Conservation (phyloP, 148 eudicot species). For the Cornus kousa region DNA sequence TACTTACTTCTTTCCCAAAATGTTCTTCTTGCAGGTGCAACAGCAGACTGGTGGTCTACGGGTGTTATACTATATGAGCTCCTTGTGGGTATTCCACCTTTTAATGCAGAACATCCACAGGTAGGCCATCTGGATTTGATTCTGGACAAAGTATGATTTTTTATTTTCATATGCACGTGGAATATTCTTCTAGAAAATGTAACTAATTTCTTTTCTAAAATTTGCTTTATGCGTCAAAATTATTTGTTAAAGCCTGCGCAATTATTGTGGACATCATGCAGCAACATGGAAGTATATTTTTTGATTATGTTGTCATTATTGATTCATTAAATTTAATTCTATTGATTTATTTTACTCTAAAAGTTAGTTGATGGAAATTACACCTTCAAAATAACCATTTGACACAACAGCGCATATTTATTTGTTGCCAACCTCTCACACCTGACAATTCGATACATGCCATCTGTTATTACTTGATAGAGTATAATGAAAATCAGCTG, state of each 20-base stretch:
- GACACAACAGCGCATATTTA: not conserved
- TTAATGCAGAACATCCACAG: conserved; percentile 95
- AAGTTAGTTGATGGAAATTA: not conserved
- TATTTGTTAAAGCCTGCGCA: not conserved
- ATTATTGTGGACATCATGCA: not conserved
- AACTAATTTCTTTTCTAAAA: not conserved
- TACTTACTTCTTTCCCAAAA: not conserved
- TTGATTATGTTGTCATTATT: not conserved
- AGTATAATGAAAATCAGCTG: not conserved
- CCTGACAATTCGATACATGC: too few species aligned
- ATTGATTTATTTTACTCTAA: not conserved
- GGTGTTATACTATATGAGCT: conserved; percentile 97
- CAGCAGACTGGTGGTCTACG: conserved; percentile 99
- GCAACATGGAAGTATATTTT: conserved; percentile 1
- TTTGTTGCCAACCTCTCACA: not conserved
- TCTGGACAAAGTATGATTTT: not conserved
- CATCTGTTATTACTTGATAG: not conserved
- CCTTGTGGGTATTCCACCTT: conserved; percentile 94
- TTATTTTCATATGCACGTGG: conserved; percentile 3
- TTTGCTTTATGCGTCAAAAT: not conserved
- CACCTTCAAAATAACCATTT: not conserved
- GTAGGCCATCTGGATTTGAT: conserved; percentile 33
- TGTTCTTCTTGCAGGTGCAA: conserved; percentile 55
- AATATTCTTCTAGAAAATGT: not conserved
- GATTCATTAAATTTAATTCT: not conserved